These are phyloP conservation scores for Nicotiana tabacum DNA, from an alignment of 257 asterid species.

Conservation along the genomic window DNA sequence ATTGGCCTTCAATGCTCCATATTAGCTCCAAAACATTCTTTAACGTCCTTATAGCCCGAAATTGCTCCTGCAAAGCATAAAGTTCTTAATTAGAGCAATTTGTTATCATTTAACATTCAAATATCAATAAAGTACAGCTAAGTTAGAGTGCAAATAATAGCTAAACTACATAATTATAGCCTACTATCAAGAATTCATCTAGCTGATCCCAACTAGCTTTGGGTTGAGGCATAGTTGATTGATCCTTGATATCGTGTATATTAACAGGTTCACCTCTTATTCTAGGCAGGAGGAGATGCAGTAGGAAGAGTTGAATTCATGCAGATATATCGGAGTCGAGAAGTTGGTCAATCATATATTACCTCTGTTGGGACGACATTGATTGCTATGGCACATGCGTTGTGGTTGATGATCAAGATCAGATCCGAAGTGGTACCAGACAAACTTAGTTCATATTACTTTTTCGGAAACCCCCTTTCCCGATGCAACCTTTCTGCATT, in stretches of 20 bases:
- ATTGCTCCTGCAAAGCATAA: too few relatives aligned
- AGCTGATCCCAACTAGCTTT: neutral
- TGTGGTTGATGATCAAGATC: conserved; percentile 85
- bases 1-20: too few relatives aligned
- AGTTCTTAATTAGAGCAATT: too few relatives aligned
- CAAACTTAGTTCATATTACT: neutral
- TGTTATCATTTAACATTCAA: too few relatives aligned
- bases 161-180: too few relatives aligned
- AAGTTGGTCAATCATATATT: conserved; percentile 82
- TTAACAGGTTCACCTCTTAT: conserved; percentile 18
- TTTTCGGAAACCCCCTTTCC: neutral
- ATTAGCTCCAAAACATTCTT: too few relatives aligned
- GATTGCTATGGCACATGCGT: conserved; percentile 65
- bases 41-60: too few relatives aligned
- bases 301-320: conserved; percentile 49
- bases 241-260: neutral
- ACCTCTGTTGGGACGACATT: conserved; percentile 84
- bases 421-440: conserved; percentile 80
- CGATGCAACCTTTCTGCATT: neutral
- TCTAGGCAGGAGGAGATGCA: conserved; percentile 45
- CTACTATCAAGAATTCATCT: neutral
- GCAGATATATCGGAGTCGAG: conserved; percentile 89
- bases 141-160: too few relatives aligned
- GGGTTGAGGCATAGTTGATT: neutral
- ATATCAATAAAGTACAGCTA: too few relatives aligned